phyloP scores from a whole-genome alignment of 2,329 filamentous ascomycete genomes.

The Neurospora sp. region DNA sequence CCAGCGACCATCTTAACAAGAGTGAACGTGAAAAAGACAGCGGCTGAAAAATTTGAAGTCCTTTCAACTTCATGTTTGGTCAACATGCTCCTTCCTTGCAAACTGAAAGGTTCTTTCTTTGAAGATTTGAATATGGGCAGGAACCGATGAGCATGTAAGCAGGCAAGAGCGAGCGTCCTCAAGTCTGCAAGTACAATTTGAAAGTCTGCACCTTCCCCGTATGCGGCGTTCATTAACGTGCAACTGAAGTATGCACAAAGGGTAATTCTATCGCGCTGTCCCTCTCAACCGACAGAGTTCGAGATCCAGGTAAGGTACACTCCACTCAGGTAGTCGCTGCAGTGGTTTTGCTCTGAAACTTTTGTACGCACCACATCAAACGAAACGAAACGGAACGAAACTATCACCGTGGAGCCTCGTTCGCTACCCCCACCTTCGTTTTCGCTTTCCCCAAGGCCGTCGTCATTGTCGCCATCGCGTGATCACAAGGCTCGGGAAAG shows the following conservation, averaged over 20 bases:
- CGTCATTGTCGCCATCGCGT: background rate
- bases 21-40: background rate
- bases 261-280: background rate
- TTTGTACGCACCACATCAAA: background rate
- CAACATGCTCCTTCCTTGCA: background rate
- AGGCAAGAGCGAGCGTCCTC: background rate
- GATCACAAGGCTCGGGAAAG: background rate
- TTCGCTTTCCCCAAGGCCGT: background rate
- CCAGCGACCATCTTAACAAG: background rate
- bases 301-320: background rate
- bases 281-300: background rate
- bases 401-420: background rate
- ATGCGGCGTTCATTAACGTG: background rate
- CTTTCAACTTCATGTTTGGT: background rate
- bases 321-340: background rate
- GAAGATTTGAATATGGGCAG: background rate
- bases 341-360: background rate
- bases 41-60: too few species aligned
- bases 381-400: background rate
- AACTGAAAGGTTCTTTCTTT: background rate
- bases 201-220: background rate
- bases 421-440: background rate
- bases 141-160: background rate
- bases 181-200: background rate
- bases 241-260: background rate